Evolutionary conservation across 352 stramenopile genomes (phyloP), one percentile per base, ranked within the genome.

Genomic region (Achlya hypogyna): DNA sequence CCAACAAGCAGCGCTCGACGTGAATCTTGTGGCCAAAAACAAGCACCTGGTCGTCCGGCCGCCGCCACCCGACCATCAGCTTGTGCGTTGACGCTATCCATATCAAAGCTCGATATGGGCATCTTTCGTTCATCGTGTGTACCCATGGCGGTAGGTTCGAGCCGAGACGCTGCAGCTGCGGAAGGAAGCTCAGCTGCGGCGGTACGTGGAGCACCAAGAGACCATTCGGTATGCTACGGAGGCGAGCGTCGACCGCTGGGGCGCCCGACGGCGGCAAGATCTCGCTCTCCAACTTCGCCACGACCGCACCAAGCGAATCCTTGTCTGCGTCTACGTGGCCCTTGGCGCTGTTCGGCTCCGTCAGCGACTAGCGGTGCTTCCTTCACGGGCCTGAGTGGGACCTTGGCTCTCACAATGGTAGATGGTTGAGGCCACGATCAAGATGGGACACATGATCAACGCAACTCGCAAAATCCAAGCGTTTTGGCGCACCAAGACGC

Each of bases 401-500:
- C n/a, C n/a, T n/a, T n/a, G n/a, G n/a, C n/a, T n/a, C n/a, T n/a
- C n/a, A n/a, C n/a, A n/a, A 14, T 42, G 16, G 6, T 56, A 56
- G 49, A 1, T 10, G 49, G 8, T 56, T 16, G 25, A 56, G 31
- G 12, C 49, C 2, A 12, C 49, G 25, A 56, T 56, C 25, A 56
- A 34, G 34, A 45, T 53, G 38, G 32, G 22, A 29, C 60, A 67
- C n/a, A 28, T 58, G 43, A 22, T 58, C 12, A 42, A 49, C n/a
- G 60, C 60, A 2, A 59, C 42, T 10, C 8, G 23, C 42, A 49
- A 49, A 16, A 67, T 67, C 25, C 60, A 67, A 22, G n/a, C 51
- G 8, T 67, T 67, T 32, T 67, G 60, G 60, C 40, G 60, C 2
- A 22, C 38, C 25, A 67, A 67, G 23, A 58, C 45, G 23, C 51